Base-by-base conservation (phyloP, 106 monocot genomes). In the Dioscorea dumetorum region DNA sequence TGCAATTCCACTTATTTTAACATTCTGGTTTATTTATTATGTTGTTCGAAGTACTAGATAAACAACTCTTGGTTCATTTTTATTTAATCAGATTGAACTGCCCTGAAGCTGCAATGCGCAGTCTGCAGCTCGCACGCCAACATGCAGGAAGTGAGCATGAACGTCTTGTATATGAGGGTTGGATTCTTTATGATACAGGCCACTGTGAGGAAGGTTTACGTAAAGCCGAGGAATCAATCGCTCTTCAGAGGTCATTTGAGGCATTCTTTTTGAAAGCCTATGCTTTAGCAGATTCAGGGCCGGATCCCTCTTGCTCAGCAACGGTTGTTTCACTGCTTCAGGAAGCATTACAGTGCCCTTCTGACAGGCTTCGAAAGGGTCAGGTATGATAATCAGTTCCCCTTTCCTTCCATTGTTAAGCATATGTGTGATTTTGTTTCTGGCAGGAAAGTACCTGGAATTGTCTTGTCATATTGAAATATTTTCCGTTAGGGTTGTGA, bases 241-340 rank as follows among this genome's bases (percentile, higher is more conserved):
- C 79, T 18, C 75, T 93, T 56, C 89, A 99, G 57, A 87, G 99
- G 62, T 99, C 99, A 58, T 99, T 99, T 80, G 99, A 99, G 74
- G 99, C 93, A 34, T 99, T 99, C 85, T 99, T 99, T 76, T 51
- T 99, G 68, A 99, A 99, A 80, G 99, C 99, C 1, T 99, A 99
- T 72, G 99, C 86, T 50, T 74, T 99, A 76, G 99, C 93, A n/a
- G 99, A 99, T 82, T 93, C 99, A 15, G 82, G 81, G 64, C 61
- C 71, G 28, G 93, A 90, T 68, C 77, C 83, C 35, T 87, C 87
- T 13, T 90, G 82, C 72, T 93, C 99, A 48, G 31, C 61, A 35
- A 81, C 78, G 20, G 86, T 92, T 67, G 71, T 99, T 16, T 78
- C 76, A 11, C 99, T 99, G 69, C 99, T 99, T 67, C 85, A 99